Conservation (phyloP, 306 rosid species). For the Ormosia semicastrata region DNA sequence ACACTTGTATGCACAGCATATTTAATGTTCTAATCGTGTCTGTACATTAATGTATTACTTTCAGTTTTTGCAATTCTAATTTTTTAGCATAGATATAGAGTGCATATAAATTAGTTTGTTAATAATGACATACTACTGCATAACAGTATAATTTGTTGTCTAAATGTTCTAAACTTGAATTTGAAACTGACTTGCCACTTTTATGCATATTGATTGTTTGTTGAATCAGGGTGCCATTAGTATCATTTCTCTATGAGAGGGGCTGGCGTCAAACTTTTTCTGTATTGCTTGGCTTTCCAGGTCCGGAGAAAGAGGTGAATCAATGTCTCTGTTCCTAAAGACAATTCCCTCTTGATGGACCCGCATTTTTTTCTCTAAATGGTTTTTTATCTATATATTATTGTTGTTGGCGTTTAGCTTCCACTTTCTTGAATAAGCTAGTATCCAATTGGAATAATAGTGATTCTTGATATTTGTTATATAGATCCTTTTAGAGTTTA, state of each 20-base stretch:
- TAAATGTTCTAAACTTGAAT: not conserved
- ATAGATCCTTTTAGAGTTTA: slow-evolving; percentile 17
- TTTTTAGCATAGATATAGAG: not conserved
- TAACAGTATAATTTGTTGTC: not conserved
- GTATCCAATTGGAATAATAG: not conserved
- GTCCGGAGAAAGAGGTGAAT: slow-evolving; percentile 90
- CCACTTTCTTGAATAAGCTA: slow-evolving; percentile 2
- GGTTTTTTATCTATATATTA: slow-evolving; percentile 8
- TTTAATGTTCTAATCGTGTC: not conserved
- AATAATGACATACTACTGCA: not conserved
- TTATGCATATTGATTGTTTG: slow-evolving; percentile 26
- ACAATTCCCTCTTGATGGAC: not conserved
- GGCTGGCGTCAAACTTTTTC: slow-evolving; percentile 96
- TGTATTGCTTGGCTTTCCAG: slow-evolving; percentile 75
- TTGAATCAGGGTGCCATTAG: slow-evolving; percentile 68
- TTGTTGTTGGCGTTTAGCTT: not conserved
- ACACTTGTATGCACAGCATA: not conserved
- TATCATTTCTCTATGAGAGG: slow-evolving; percentile 88
- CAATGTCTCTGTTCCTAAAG: slow-evolving; percentile 2
- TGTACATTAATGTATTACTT: not conserved
- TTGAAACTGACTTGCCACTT: slow-evolving; percentile 17
- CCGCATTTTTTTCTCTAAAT: not conserved
- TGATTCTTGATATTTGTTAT: not conserved
- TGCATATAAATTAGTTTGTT: not conserved
- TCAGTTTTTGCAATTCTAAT: not conserved